Evolutionary conservation across 2,329 filamentous ascomycete species (phyloP).

Genomic region (Aspergillus piperis): DNA sequence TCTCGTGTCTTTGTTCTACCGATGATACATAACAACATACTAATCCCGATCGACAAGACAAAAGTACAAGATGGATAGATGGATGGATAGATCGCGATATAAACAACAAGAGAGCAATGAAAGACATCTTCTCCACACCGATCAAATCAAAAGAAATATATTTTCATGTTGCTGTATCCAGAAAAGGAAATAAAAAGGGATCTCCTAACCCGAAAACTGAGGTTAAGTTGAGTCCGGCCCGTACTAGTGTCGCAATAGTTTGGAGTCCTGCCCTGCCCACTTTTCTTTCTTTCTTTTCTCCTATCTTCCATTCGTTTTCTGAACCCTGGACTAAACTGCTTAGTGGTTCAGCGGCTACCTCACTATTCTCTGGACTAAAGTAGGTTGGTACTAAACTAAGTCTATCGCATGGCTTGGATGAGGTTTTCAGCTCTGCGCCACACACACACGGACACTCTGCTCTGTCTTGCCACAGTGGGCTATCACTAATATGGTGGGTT

Average conservation of each 20-base stretch:
- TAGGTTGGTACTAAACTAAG: too few species aligned
- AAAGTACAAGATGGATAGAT: too few species aligned
- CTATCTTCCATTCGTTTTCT: neutral
- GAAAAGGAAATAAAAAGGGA: neutral
- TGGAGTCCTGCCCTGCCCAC: neutral
- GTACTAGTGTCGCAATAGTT: conserved; percentile 6
- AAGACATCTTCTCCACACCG: neutral
- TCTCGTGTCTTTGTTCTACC: too few species aligned
- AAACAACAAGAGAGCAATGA: neutral
- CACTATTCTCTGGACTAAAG: too few species aligned
- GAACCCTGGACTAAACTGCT: neutral
- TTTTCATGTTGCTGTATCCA: neutral
- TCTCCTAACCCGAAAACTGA: neutral
- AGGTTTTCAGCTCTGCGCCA: neutral
- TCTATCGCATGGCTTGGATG: too few species aligned
- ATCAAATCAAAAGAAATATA: neutral
- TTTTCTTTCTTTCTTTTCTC: neutral
- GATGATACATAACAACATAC: too few species aligned
- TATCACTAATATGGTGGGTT: neutral
- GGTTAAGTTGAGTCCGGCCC: neutral
- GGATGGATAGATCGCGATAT: neutral
- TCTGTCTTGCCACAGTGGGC: neutral
- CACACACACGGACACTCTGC: neutral
- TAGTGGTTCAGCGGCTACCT: too few species aligned
- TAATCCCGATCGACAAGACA: neutral